Base-by-base conservation (phyloP, 768 basidiomycete species). In the Coprinopsis marcescibilis region DNA sequence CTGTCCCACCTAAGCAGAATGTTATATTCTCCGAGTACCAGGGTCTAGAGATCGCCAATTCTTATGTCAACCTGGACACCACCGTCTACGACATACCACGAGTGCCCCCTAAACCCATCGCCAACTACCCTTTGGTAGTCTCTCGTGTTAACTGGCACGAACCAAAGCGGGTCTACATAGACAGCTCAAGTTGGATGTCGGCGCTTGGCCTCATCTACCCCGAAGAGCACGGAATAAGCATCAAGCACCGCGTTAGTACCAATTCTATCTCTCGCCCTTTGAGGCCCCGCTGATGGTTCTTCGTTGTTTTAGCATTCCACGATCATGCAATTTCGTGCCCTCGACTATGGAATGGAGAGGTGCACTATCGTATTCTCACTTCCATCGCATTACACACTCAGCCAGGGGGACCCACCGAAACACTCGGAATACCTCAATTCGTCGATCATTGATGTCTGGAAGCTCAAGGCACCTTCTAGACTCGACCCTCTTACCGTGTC, bases 271-370 rank as follows among this genome's bases (percentile, higher is more conserved):
- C n/a, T n/a, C n/a, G n/a, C n/a, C n/a, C n/a, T n/a, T n/a, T n/a
- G n/a, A n/a, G n/a, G n/a, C n/a, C n/a, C n/a, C n/a, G n/a, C n/a
- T n/a, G n/a, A n/a, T n/a, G n/a, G n/a, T n/a, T n/a, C n/a, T n/a
- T n/a, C n/a, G n/a, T n/a, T n/a, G n/a, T n/a, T n/a, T n/a, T n/a
- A 55, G 52, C 39, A 49, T 4, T 50, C 45, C 1, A 55, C 54
- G 3, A 48, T 55, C 17, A 36, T 35, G 1, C 54, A 55, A 30
- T 55, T 55, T 23, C 38, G 54, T 1, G 41, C 41, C 0, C n/a
- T 55, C n/a, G 54, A 55, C 41, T 55, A 43, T 25, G 35, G 37
- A 2, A 52, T 55, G 54, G 52, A 52, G 34, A 30, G 46, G 57
- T 26, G 39, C 17, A 8, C 30, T 8, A n/a, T 32, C 30, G 30